Conservation (phyloP, 257 asterid genomes). For the Solanum verrucosum region DNA sequence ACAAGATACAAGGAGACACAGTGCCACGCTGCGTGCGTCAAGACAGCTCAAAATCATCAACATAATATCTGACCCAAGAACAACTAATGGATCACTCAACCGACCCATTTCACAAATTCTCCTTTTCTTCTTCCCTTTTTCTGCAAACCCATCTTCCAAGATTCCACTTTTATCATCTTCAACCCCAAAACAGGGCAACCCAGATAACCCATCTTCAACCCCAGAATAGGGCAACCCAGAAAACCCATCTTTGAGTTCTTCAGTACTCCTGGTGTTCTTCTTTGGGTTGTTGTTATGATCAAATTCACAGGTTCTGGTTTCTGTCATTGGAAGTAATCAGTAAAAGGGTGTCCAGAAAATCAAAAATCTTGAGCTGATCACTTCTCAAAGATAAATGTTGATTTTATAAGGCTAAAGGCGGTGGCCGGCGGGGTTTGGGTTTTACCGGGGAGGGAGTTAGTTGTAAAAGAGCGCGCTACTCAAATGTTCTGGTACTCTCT, state of each 20-base stretch:
- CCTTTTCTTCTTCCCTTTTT: background rate
- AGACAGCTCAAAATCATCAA: slow-evolving; percentile 35
- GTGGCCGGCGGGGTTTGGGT: background rate
- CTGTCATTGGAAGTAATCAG: background rate
- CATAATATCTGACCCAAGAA: slow-evolving; percentile 54
- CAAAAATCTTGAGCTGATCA: background rate
- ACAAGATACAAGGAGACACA: slow-evolving; percentile 43
- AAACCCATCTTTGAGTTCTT: background rate
- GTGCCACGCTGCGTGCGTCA: slow-evolving; percentile 75
- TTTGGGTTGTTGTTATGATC: background rate
- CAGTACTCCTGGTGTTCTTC: background rate
- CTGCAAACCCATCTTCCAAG: background rate
- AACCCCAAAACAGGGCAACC: too few species aligned
- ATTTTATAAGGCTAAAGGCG: background rate
- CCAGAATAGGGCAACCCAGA: background rate
- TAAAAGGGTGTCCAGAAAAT: background rate
- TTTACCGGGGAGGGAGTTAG: background rate
- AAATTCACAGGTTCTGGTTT: background rate
- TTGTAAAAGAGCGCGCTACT: background rate
- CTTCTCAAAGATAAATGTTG: background rate
- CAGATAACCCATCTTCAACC: background rate
- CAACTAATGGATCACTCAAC: slow-evolving; percentile 37
- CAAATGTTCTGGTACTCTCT: background rate
- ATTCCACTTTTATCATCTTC: too few species aligned
- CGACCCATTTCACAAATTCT: background rate